Evolutionary conservation across 352 stramenopile species (phyloP), one percentile per base, ranked within the genome.

Genomic region (Thalassiosira livingstoniorum): DNA sequence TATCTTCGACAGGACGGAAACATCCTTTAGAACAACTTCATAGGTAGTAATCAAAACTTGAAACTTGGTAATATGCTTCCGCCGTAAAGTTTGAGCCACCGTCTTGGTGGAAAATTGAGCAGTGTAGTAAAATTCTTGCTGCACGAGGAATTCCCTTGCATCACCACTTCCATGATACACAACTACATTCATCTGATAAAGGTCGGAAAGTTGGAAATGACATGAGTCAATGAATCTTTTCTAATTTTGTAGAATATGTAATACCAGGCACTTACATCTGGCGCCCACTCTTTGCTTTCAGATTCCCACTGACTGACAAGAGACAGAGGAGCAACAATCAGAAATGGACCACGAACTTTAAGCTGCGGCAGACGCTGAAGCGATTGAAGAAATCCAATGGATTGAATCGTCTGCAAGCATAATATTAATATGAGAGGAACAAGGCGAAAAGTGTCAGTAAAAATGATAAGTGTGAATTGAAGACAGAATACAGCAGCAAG

Each of bases 41-140:
- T 98, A 99, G 0, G 97, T 99, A 34, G 98, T 99, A 69, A 99
- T 98, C 15, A 99, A 86, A 47, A 99, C 96, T 70, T 99, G 97
- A 87, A 99, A 99, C 68, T 97, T 97, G 13, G 90, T 96, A 47
- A 92, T 86, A 72, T 94, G 87, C 51, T 93, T 91, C 34, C 89
- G 83, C 77, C 83, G 90, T 15, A 94, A 73, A 78, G 89, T 93
- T 5, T 85, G 73, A 71, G 87, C 90, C 25, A 53, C 85, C 47
- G 70, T 54, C 71, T 92, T 93, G 4, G 87, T 75, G 51, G 90
- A 72, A 61, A 94, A 95, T 78, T 92, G 92, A 43, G 94, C 87
- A n/a, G 87, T 93, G 86, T 98, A 99, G 78, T 98, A 98, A 79
- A 98, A 99, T 81, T 99, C 97, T 73, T 99, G 96, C 83, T 99